These are phyloP conservation scores for Galerina sulciceps DNA, from an alignment of 768 basidiomycete genomes.

Conservation along the genomic window DNA sequence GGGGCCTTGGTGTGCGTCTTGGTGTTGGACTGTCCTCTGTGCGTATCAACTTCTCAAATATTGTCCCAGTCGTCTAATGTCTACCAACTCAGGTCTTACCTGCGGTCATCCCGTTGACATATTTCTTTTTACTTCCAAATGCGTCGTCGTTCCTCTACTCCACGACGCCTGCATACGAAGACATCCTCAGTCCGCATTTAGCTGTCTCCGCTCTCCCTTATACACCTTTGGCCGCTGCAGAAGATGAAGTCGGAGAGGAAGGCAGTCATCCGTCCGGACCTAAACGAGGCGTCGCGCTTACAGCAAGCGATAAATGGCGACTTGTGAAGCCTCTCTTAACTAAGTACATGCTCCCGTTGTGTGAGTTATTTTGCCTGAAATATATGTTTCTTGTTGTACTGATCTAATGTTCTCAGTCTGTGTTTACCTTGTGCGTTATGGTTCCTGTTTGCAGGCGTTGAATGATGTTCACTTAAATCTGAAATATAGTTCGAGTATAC, in stretches of 20 bases:
- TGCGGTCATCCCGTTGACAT: slow-evolving; percentile 75
- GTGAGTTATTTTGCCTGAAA: slow-evolving; percentile 47
- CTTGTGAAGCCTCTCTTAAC: slow-evolving; percentile 79
- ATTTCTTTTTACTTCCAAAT: slow-evolving; percentile 77
- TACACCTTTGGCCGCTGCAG: slow-evolving; percentile 44
- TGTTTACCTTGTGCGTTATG: slow-evolving; percentile 47
- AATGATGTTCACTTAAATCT: background rate
- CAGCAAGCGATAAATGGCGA: slow-evolving; percentile 75
- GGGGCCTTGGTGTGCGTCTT: slow-evolving; percentile 78
- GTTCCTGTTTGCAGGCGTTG: background rate
- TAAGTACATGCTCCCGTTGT: slow-evolving; percentile 93
- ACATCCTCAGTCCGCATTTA: slow-evolving; percentile 32
- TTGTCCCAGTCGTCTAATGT: slow-evolving; percentile 3
- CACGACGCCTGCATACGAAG: slow-evolving; percentile 41
- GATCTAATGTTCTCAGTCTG: slow-evolving; percentile 30
- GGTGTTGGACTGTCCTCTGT: slow-evolving; percentile 88
- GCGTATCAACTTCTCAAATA: slow-evolving; percentile 26
- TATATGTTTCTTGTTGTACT: background rate
- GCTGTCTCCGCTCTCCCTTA: slow-evolving; percentile 43
- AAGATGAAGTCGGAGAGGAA: slow-evolving; percentile 46
- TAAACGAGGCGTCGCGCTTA: slow-evolving; percentile 56
- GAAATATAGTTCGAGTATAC: slow-evolving; percentile 81
- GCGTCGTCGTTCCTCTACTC: slow-evolving; percentile 52
- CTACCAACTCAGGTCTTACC: slow-evolving; percentile 68
- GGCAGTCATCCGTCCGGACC: slow-evolving; percentile 35